phyloP scores from a whole-genome alignment of 2,329 filamentous ascomycete genomes.

The Exophiala calicioides region DNA sequence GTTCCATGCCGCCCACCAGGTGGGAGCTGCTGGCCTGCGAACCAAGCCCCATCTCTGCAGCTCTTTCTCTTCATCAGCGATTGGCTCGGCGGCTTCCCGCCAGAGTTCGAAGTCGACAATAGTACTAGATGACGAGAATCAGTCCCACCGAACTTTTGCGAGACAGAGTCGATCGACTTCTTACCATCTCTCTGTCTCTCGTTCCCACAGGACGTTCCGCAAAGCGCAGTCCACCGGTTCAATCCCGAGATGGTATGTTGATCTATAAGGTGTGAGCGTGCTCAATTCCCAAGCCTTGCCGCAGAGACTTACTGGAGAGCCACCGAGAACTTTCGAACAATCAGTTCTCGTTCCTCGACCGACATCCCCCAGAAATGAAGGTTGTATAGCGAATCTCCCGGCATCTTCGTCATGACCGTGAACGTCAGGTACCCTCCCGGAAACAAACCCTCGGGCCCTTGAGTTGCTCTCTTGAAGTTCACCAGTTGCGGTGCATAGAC shows the following conservation, averaged over 20 bases:
- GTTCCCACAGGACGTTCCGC: slow-evolving; percentile 29
- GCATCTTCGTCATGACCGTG: slow-evolving; percentile 33
- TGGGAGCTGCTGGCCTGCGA: slow-evolving; percentile 23
- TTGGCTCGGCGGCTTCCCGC: slow-evolving; percentile 14
- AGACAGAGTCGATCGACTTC: too few species aligned
- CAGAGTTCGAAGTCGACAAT: slow-evolving; percentile 32
- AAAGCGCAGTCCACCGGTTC: slow-evolving; percentile 30
- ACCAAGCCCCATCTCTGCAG: slow-evolving; percentile 28
- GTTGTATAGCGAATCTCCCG: slow-evolving; percentile 28
- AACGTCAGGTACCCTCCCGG: slow-evolving; percentile 32
- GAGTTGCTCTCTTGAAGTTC: slow-evolving; percentile 24
- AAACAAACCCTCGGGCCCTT: slow-evolving; percentile 25
- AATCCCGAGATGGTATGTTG: slow-evolving; percentile 26
- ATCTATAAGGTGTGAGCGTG: slow-evolving; percentile 3
- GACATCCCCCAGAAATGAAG: slow-evolving; percentile 30
- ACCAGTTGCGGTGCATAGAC: slow-evolving; percentile 29
- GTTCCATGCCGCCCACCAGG: slow-evolving; percentile 28
- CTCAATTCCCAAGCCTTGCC: not conserved
- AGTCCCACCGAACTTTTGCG: not conserved
- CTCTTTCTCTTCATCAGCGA: slow-evolving; percentile 28
- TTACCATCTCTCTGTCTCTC: slow-evolving; percentile 23
- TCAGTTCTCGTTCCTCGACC: slow-evolving; percentile 19
- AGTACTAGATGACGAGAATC: slow-evolving; percentile 7
- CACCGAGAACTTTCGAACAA: slow-evolving; percentile 20
- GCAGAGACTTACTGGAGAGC: slow-evolving; percentile 22